A percentile compares a stretch with the other conserved stretches of the same genome.
These are phyloP conservation scores for Lichina pygmaea DNA, from an alignment of 495 filamentous ascomycete genomes.

Conservation along the genomic window DNA sequence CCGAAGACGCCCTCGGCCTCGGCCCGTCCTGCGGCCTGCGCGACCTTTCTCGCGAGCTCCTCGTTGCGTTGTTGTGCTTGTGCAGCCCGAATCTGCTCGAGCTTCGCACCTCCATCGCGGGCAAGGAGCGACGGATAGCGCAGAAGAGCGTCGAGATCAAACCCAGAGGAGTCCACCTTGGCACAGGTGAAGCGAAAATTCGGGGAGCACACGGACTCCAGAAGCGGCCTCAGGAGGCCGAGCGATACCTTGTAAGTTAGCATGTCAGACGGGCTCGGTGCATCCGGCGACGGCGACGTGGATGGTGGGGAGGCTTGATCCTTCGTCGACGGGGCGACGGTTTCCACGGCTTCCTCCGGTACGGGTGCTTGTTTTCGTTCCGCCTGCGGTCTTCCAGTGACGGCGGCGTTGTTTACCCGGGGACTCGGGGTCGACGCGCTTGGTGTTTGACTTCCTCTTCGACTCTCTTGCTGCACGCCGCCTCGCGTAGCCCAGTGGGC, in stretches of 20 bases:
- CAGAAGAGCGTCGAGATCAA: slow-evolving; percentile 26
- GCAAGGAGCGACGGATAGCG: slow-evolving; percentile 62
- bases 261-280: not conserved
- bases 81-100: slow-evolving; percentile 10
- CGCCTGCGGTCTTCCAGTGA: slow-evolving; percentile 15
- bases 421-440: slow-evolving; percentile 65
- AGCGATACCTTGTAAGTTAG: slow-evolving; percentile 1
- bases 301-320: not conserved
- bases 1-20: slow-evolving; percentile 25
- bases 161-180: slow-evolving; percentile 18
- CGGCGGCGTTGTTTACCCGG: slow-evolving; percentile 31
- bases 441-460: slow-evolving; percentile 48
- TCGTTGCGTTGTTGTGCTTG: not conserved
- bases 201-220: slow-evolving; percentile 27
- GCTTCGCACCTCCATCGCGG: slow-evolving; percentile 43
- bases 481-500: slow-evolving; percentile 82
- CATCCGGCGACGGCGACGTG: slow-evolving; percentile 1
- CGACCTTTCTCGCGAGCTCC: not conserved
- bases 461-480: slow-evolving; percentile 33
- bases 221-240: slow-evolving; percentile 15
- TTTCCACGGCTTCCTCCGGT: not conserved
- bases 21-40: not conserved
- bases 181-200: slow-evolving; percentile 36
- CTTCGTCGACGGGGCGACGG: not conserved
- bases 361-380: not conserved